Percentiles rank a stretch among this genome's conserved stretches.
Conservation (phyloP, 495 filamentous ascomycete genomes). For the Articulospora tetracladia region DNA sequence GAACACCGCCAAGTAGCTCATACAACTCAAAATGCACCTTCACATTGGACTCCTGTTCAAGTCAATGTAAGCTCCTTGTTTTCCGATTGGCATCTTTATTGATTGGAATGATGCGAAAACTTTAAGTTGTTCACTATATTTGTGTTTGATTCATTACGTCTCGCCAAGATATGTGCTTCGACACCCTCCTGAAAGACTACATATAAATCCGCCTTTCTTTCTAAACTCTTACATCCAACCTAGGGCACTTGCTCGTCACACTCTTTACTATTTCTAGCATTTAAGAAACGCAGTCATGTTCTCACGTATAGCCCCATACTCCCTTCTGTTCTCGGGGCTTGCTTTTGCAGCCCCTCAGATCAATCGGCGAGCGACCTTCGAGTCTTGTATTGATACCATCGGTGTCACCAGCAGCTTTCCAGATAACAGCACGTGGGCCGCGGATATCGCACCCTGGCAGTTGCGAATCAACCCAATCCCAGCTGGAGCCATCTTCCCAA, state of each 20-base stretch:
- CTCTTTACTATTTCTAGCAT: neutral
- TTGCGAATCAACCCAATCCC: neutral
- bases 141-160: neutral
- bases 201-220: no score
- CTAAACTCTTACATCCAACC: no score
- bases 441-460: constrained; percentile 3
- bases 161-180: no score
- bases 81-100: neutral
- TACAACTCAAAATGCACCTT: neutral
- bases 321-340: neutral
- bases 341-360: neutral
- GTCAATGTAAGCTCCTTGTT: neutral
- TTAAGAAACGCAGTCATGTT: neutral
- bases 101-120: neutral
- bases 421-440: neutral
- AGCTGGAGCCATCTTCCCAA: neutral
- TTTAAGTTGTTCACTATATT: neutral
- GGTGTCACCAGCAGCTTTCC: neutral
- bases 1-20: neutral
- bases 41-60: neutral
- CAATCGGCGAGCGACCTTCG: constrained; percentile 1
- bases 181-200: no score
- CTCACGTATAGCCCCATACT: neutral
- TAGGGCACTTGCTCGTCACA: neutral
- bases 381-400: neutral